Percentiles rank a stretch among this genome's conserved stretches.
Evolutionary conservation across 768 basidiomycete genomes (phyloP).

Genomic region (Tricholoma bakamatsutake): DNA sequence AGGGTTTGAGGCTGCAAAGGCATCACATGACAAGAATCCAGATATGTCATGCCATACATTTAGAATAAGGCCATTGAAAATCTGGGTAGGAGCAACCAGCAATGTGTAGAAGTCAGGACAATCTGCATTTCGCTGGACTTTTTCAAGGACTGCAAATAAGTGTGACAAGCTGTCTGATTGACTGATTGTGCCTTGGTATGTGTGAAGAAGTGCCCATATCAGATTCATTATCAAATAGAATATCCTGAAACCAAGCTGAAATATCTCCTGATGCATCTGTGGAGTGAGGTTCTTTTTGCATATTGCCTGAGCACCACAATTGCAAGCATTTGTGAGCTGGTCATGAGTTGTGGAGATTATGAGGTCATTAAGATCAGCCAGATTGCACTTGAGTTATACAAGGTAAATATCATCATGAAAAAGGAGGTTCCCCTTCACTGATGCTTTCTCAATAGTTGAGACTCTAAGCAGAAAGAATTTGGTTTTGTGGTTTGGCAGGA

Average conservation of each 20-base stretch:
- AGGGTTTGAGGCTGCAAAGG: too few relatives aligned
- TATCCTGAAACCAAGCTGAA: slow-evolving; percentile 10
- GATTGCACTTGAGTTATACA: slow-evolving; percentile 14
- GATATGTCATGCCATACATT: slow-evolving; percentile 3
- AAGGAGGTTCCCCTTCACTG: slow-evolving; percentile 7
- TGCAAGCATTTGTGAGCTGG: slow-evolving; percentile 17
- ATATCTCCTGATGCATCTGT: slow-evolving; percentile 17
- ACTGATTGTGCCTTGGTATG: slow-evolving; percentile 21
- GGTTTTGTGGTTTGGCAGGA: slow-evolving; percentile 6
- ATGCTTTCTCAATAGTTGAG: slow-evolving; percentile 23
- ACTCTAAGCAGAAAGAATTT: slow-evolving; percentile 15
- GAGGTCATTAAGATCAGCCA: slow-evolving; percentile 4
- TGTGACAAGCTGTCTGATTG: slow-evolving; percentile 21
- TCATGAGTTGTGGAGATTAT: slow-evolving; percentile 14
- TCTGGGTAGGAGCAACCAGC: slow-evolving; percentile 2
- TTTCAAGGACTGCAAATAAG: slow-evolving; percentile 10
- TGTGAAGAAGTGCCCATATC: slow-evolving; percentile 23
- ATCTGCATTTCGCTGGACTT: slow-evolving; percentile 21
- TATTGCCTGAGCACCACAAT: slow-evolving; percentile 12
- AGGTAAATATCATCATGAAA: slow-evolving; percentile 22
- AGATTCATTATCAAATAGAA: too few relatives aligned
- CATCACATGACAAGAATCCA: too few relatives aligned
- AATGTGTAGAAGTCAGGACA: slow-evolving; percentile 31
- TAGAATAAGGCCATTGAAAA: too few relatives aligned
- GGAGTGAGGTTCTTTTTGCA: slow-evolving; percentile 14